phyloP scores from a whole-genome alignment of 1,284 basidiomycete genomes.

The Marasmius fiardii region DNA sequence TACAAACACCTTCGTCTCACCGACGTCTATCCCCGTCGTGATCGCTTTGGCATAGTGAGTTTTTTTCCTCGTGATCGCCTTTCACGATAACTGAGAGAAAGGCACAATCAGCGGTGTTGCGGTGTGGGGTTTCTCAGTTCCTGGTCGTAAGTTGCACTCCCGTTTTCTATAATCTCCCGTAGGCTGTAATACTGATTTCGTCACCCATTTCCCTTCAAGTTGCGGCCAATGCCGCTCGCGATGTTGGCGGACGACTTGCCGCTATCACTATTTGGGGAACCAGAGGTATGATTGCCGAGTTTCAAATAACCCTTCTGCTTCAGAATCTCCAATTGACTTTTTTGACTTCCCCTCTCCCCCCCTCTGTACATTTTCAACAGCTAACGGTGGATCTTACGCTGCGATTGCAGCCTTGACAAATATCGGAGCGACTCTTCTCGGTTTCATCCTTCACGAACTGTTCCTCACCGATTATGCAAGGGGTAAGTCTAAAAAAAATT shows the following conservation, averaged over 20 bases:
- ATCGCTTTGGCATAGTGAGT: constrained; percentile 56
- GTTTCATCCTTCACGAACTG: constrained; percentile 48
- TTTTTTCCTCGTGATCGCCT: neutral
- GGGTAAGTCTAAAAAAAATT: too few relatives aligned
- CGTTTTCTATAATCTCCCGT: constrained; percentile 3
- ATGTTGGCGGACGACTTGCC: constrained; percentile 59
- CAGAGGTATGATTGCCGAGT: constrained; percentile 26
- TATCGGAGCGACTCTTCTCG: constrained; percentile 57
- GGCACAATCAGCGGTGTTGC: constrained; percentile 38
- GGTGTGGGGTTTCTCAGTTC: constrained; percentile 58
- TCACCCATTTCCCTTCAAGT: constrained; percentile 30
- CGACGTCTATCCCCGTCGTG: constrained; percentile 46
- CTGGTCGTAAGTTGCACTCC: constrained; percentile 37
- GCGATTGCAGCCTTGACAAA: constrained; percentile 64
- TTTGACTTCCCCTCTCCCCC: neutral
- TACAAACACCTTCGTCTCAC: constrained; percentile 57
- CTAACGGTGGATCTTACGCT: constrained; percentile 55
- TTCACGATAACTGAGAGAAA: neutral
- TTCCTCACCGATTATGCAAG: constrained; percentile 53
- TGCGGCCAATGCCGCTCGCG: constrained; percentile 64
- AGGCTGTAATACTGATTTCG: constrained; percentile 1
- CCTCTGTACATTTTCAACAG: constrained; percentile 29
- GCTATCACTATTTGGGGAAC: constrained; percentile 57
- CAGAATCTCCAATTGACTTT: neutral
- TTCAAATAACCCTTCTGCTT: neutral